Evolutionary conservation across 371 early-diverging fungal species (phyloP).

Genomic region (Mortierella sp.): DNA sequence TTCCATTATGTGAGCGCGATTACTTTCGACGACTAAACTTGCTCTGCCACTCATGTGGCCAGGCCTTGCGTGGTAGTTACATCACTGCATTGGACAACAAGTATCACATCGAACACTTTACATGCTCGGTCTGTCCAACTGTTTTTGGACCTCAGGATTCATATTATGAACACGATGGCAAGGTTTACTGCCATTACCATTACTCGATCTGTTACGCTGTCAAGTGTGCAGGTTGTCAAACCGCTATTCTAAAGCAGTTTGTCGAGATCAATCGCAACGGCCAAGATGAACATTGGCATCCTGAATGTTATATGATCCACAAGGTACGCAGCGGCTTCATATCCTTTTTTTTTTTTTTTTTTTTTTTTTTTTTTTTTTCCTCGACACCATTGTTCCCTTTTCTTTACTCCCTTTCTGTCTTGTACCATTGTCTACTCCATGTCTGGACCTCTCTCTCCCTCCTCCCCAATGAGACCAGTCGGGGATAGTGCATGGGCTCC

Average conservation of each 20-base stretch:
- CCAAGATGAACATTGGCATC: conserved; percentile 92
- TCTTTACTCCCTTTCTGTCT: background rate
- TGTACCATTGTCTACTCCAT: background rate
- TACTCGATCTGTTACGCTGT: conserved; percentile 85
- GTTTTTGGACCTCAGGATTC: conserved; percentile 95
- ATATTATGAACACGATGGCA: conserved; percentile 90
- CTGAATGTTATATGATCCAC: conserved; percentile 98
- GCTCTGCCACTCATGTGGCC: conserved; percentile 90
- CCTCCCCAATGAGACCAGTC: background rate
- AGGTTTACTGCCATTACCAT: conserved; percentile 91
- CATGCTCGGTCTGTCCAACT: conserved; percentile 91
- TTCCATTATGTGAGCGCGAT: conserved; percentile 87
- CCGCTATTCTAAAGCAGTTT: conserved; percentile 92
- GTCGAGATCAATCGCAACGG: conserved; percentile 86
- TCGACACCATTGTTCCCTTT: too few relatives aligned
- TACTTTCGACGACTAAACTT: conserved; percentile 88
- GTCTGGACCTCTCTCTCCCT: too few relatives aligned
- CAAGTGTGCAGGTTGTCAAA: conserved; percentile 94
- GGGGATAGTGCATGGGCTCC: background rate
- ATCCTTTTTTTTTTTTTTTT: background rate
- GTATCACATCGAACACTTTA: conserved; percentile 96
- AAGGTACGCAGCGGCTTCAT: conserved; percentile 63
- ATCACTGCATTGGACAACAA: conserved; percentile 92
- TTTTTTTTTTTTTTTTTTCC: conserved; percentile 3
- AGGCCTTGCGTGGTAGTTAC: conserved; percentile 90